Evolutionary conservation across 2,329 filamentous ascomycete species (phyloP), one percentile per base, ranked within the genome.

Genomic region (Alternaria metachromatica): DNA sequence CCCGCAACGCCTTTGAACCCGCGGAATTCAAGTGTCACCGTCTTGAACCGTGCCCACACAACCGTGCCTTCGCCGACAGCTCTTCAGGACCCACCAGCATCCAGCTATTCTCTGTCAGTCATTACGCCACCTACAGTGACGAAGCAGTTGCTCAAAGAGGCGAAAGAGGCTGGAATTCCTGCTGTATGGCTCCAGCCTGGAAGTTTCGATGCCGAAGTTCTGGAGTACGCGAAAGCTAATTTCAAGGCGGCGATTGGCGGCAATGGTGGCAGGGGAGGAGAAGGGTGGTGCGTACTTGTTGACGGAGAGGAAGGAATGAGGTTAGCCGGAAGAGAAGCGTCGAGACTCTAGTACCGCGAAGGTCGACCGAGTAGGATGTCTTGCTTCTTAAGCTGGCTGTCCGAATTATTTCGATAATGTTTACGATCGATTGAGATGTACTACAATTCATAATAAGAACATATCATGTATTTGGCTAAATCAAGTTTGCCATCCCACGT

Each of bases 1-100:
- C 88, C 91, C 8, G 93, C 90, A 5, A 93, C 89, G 1, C 93
- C 95, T 10, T 87, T 98, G 80, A 97, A 98, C 81, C 94, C 95
- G 0, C 85, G 85, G 51, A 82, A 87, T 4, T 76, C 89, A 7
- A 83, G 84, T 61, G 91, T 97, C 75, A 83, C 84, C n/a, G 87
- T 93, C 37, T 82, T 82, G 21, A 81, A 82, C 44, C 83, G 85
- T 66, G 82, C 87, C 55, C 87, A 93, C 81, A 72, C 86, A 26
- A 90, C 93, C 3, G 82, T 92, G 21, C 78, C 90, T 2, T 89
- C 87, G 4, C 87, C 96, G 6, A 83, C 86, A 2, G 85, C 86
- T 1, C 87, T 97, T 7, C 81, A 87, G 2, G 70, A 76, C 15
- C 82, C 88, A 20, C 65, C 70, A 15, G 70, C 69, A 48, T 92